Evolutionary conservation across 495 filamentous ascomycete genomes (phyloP).

Genomic region (Hypoxylon trugodes): DNA sequence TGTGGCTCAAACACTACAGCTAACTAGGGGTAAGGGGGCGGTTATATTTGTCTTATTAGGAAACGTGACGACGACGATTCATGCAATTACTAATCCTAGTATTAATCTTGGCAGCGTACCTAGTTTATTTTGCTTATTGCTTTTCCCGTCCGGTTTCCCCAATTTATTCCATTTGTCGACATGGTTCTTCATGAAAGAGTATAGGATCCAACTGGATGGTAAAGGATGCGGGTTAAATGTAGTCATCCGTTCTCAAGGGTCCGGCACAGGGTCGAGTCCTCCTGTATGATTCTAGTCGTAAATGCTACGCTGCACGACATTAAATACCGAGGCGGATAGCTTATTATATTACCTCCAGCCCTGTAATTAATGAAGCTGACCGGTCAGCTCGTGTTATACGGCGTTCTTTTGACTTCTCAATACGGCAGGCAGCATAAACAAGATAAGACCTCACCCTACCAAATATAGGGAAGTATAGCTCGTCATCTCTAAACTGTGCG

Average conservation of each 20-base stretch:
- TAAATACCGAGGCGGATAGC: slow-evolving; percentile 7
- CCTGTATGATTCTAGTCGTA: slow-evolving; percentile 12
- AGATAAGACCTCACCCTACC: too few relatives aligned
- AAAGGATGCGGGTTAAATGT: slow-evolving; percentile 12
- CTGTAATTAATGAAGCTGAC: slow-evolving; percentile 2
- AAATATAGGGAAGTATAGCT: too few relatives aligned
- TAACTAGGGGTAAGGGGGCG: background rate
- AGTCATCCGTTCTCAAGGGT: slow-evolving; percentile 22
- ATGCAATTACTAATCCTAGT: background rate
- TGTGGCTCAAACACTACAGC: background rate
- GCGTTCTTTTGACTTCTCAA: too few relatives aligned
- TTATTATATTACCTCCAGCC: slow-evolving; percentile 4
- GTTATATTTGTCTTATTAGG: slow-evolving; percentile 1
- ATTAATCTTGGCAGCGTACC: background rate
- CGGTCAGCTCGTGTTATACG: too few relatives aligned
- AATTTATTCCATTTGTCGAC: background rate
- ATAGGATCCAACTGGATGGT: background rate
- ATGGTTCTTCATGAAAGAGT: background rate
- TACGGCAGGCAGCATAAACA: too few relatives aligned
- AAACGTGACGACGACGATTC: background rate
- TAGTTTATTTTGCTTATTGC: background rate
- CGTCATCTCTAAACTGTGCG: too few relatives aligned
- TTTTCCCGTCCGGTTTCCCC: background rate
- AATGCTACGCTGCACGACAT: background rate
- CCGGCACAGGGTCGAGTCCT: background rate